Percentiles rank a stretch among this genome's conserved stretches.
Evolutionary conservation across 257 asterid genomes (phyloP).

Genomic region (Echites panduratus): DNA sequence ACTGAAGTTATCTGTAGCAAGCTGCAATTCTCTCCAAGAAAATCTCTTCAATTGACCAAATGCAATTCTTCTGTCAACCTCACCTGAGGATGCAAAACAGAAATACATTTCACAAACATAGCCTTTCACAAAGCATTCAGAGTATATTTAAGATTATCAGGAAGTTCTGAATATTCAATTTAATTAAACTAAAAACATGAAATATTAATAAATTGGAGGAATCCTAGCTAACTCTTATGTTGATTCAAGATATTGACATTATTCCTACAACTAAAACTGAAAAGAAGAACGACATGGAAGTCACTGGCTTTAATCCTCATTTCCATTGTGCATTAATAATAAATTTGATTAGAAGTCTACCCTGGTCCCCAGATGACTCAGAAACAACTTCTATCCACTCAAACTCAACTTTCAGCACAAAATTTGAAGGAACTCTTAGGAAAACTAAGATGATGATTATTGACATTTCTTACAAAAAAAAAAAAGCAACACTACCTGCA

Average conservation of each 20-base stretch:
- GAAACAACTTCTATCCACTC: not conserved
- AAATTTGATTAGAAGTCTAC: not conserved
- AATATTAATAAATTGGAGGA: not conserved
- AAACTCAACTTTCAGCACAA: not conserved
- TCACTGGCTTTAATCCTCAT: not conserved
- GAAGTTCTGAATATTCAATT: not conserved
- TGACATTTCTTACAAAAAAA: not conserved
- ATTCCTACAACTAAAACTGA: not conserved
- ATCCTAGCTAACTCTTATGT: not conserved
- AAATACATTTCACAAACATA: constrained; percentile 9
- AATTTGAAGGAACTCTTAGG: not conserved
- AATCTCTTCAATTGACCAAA: constrained; percentile 94
- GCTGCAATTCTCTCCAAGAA: constrained; percentile 85
- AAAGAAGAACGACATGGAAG: not conserved
- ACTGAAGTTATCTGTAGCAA: constrained; percentile 79
- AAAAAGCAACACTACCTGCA: constrained; percentile 48
- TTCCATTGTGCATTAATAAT: too few relatives aligned
- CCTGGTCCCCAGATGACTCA: not conserved
- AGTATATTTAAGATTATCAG: not conserved
- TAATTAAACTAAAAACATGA: not conserved
- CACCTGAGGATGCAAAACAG: constrained; percentile 44
- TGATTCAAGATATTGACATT: not conserved
- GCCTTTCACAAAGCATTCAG: not conserved
- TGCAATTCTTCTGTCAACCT: constrained; percentile 81
- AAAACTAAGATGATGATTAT: not conserved